A percentile compares a stretch with the other conserved stretches of the same genome.
These are phyloP conservation scores for Fomitopsis pulvina DNA, from an alignment of 768 basidiomycete species.

Conservation along the genomic window DNA sequence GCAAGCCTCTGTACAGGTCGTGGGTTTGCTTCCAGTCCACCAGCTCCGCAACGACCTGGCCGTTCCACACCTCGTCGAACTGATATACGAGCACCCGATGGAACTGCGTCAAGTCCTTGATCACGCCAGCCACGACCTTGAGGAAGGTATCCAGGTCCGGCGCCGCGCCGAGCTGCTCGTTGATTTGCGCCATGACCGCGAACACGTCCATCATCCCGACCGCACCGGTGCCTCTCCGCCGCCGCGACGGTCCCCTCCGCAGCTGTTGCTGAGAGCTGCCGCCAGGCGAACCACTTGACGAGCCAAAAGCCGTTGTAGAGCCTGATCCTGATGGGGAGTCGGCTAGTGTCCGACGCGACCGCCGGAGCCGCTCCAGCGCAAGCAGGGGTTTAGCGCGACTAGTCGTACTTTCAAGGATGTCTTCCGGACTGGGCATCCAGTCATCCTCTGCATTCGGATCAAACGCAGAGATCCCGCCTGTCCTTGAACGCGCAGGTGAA, in stretches of 20 bases:
- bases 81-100: constrained; percentile 79
- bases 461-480: constrained; percentile 2
- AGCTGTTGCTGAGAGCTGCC: too few relatives aligned
- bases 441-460: constrained; percentile 21
- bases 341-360: constrained; percentile 26
- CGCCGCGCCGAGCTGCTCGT: constrained; percentile 68
- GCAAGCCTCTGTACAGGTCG: constrained; percentile 65
- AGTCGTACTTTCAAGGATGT: constrained; percentile 68
- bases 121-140: constrained; percentile 63
- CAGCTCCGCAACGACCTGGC: constrained; percentile 71
- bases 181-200: constrained; percentile 70
- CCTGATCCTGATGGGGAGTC: constrained; percentile 3
- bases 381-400: constrained; percentile 60
- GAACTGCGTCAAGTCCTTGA: constrained; percentile 78
- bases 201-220: constrained; percentile 77
- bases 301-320: not conserved
- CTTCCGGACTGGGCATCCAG: constrained; percentile 46
- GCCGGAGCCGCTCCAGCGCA: constrained; percentile 62
- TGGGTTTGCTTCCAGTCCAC: constrained; percentile 72
- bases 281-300: not conserved
- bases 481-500: constrained; percentile 6
- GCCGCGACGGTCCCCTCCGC: constrained; percentile 9
- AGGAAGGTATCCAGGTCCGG: constrained; percentile 61
- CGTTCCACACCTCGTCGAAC: constrained; percentile 77
- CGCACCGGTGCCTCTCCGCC: constrained; percentile 16